phyloP scores from a whole-genome alignment of 2,329 filamentous ascomycete species.

The Ophiostoma pallidulum region DNA sequence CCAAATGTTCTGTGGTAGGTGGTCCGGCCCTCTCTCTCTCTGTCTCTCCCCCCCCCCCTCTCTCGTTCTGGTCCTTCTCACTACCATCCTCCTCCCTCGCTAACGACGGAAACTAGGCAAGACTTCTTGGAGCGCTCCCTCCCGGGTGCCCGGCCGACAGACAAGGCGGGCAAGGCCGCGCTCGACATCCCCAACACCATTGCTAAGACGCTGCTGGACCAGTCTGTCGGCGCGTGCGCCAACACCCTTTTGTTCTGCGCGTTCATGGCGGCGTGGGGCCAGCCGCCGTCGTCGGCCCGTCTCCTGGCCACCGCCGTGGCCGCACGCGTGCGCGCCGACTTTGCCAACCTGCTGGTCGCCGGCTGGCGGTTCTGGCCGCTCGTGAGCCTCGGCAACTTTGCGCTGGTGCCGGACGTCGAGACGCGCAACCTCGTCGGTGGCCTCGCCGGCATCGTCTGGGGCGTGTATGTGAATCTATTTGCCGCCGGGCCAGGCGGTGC shows the following conservation, averaged over 20 bases:
- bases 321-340: constrained; percentile 41
- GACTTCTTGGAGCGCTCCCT: constrained; percentile 64
- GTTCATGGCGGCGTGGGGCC: constrained; percentile 36
- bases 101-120: constrained; percentile 45
- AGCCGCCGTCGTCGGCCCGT: not conserved
- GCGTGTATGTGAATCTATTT: constrained; percentile 45
- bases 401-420: constrained; percentile 54
- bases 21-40: too few species aligned
- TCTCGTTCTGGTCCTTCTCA: too few species aligned
- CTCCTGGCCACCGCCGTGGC: constrained; percentile 30
- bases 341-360: constrained; percentile 55
- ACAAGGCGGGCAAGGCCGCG: constrained; percentile 30
- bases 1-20: constrained; percentile 72
- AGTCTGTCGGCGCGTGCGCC: constrained; percentile 53
- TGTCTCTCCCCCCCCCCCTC: too few species aligned
- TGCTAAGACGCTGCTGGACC: constrained; percentile 59
- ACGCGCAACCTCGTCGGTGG: constrained; percentile 56
- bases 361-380: constrained; percentile 63
- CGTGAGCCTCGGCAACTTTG: constrained; percentile 59
- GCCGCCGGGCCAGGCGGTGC: not conserved
- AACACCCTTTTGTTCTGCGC: constrained; percentile 58
- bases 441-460: constrained; percentile 60
- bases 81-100: constrained; percentile 4
- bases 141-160: constrained; percentile 45
- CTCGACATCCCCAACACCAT: constrained; percentile 55